Evolutionary conservation across 1,284 basidiomycete genomes (phyloP).

Genomic region (Singerocomus inundabilis): DNA sequence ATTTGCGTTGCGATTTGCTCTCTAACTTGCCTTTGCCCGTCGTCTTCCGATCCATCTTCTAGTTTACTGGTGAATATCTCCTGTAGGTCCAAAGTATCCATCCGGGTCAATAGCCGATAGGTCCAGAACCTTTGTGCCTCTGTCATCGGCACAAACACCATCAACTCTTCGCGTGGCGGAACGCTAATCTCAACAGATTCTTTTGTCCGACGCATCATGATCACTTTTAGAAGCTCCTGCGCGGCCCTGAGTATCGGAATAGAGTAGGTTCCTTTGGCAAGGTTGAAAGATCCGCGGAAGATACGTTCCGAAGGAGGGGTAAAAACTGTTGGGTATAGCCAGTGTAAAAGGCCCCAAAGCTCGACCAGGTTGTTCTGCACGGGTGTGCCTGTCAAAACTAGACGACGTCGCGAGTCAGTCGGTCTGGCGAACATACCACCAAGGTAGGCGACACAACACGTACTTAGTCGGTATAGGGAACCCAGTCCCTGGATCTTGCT

Average conservation of each 20-base stretch:
- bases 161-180: constrained; percentile 56
- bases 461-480: constrained; percentile 51
- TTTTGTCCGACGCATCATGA: constrained; percentile 65
- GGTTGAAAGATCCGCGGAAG: constrained; percentile 54
- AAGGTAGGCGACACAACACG: constrained; percentile 4
- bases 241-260: constrained; percentile 47
- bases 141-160: constrained; percentile 54
- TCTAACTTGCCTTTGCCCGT: constrained; percentile 42
- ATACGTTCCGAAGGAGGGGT: constrained; percentile 43
- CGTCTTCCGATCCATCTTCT: constrained; percentile 31
- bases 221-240: constrained; percentile 44
- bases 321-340: constrained; percentile 55
- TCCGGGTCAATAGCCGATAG: constrained; percentile 50
- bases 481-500: constrained; percentile 46
- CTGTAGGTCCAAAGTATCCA: constrained; percentile 47
- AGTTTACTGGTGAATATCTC: constrained; percentile 45
- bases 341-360: constrained; percentile 55
- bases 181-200: constrained; percentile 48
- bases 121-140: constrained; percentile 65
- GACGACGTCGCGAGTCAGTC: constrained; percentile 6
- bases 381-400: constrained; percentile 62
- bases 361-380: constrained; percentile 65
- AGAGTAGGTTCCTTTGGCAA: constrained; percentile 49
- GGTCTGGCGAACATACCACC: not conserved
- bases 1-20: constrained; percentile 40